Conservation (phyloP, 1,284 basidiomycete genomes). For the Sporisorium iseilematis-ciliati region DNA sequence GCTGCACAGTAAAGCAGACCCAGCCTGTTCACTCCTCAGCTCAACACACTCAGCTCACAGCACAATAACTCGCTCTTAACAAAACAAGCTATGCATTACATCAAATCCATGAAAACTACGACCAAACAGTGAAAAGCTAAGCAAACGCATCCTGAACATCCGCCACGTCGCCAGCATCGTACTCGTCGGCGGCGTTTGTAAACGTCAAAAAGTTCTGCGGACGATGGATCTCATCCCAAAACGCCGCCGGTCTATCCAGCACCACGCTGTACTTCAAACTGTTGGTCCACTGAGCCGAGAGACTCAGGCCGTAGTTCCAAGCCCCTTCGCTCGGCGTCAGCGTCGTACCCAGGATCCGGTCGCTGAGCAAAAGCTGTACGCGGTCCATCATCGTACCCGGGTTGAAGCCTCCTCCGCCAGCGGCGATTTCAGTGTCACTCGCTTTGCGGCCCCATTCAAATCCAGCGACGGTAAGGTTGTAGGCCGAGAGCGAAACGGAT, state of each 20-base stretch:
- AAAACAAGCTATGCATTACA: not conserved
- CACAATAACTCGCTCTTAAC: no score
- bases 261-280: conserved; percentile 86
- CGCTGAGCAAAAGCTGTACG: conserved; percentile 92
- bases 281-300: conserved; percentile 89
- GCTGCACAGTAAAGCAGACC: no score
- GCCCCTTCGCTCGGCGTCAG: conserved; percentile 57
- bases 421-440: conserved; percentile 80
- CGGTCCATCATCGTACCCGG: conserved; percentile 88
- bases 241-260: conserved; percentile 88
- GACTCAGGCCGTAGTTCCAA: conserved; percentile 71
- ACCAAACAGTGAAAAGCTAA: conserved; percentile 11
- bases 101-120: no score
- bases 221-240: conserved; percentile 96
- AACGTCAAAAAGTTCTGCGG: conserved; percentile 72
- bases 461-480: conserved; percentile 87
- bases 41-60: no score
- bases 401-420: conserved; percentile 81
- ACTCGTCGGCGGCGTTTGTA: conserved; percentile 47
- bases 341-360: conserved; percentile 73
- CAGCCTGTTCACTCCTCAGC: no score
- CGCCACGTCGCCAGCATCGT: conserved; percentile 44
- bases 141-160: conserved; percentile 66
- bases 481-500: conserved; percentile 92
- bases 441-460: conserved; percentile 98